phyloP scores from a whole-genome alignment of 306 rosid species.

The Cicer chorassanicum region DNA sequence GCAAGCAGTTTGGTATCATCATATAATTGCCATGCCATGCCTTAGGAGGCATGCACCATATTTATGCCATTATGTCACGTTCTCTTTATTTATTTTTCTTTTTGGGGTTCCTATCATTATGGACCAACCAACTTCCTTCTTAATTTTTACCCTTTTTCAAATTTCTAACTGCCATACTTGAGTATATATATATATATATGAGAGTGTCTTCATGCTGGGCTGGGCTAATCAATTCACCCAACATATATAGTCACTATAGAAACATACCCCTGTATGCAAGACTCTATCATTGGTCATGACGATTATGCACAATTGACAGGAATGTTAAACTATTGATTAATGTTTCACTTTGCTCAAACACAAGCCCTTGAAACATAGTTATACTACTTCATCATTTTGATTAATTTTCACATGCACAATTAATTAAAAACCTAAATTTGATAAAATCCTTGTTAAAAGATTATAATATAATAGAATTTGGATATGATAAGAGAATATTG shows the following conservation, averaged over 20 bases:
- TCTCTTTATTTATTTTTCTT: constrained; percentile 26
- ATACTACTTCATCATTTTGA: constrained; percentile 1
- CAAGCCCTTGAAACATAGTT: constrained; percentile 19
- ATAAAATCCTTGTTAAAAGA: neutral
- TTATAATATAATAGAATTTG: neutral
- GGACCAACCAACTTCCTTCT: constrained; percentile 42
- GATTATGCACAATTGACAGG: neutral
- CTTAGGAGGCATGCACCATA: neutral
- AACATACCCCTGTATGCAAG: neutral
- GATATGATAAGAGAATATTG: neutral
- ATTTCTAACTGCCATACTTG: constrained; percentile 41
- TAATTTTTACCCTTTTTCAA: constrained; percentile 36
- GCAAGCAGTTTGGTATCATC: constrained; percentile 46
- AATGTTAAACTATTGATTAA: constrained; percentile 25
- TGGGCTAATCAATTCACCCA: constrained; percentile 1
- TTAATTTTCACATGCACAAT: neutral
- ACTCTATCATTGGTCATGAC: neutral
- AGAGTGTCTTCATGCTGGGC: neutral
- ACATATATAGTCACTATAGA: neutral
- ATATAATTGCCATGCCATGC: constrained; percentile 13
- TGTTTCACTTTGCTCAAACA: constrained; percentile 2
- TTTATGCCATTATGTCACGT: constrained; percentile 38
- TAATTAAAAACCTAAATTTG: neutral
- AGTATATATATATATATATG: constrained; percentile 12
- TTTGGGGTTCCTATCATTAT: constrained; percentile 39